phyloP scores from a whole-genome alignment of 306 rosid genomes.

The Abrus pulchellus region DNA sequence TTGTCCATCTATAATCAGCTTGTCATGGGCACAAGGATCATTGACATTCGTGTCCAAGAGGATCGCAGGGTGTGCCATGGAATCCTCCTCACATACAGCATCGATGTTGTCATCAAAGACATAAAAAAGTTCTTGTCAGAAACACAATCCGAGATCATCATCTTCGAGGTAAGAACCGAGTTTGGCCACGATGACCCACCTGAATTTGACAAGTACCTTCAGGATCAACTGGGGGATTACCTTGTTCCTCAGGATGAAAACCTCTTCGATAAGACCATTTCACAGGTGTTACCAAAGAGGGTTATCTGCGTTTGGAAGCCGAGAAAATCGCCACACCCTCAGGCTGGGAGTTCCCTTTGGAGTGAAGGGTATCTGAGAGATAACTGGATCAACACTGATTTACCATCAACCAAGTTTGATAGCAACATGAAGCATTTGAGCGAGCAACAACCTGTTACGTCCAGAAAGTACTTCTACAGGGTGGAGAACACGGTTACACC shows the following conservation, averaged over 20 bases:
- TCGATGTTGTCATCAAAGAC: constrained; percentile 76
- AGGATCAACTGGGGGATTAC: constrained; percentile 74
- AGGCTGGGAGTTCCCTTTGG: constrained; percentile 70
- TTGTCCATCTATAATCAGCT: constrained; percentile 83
- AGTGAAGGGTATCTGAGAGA: constrained; percentile 73
- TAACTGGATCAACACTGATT: constrained; percentile 87
- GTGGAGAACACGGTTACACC: constrained; percentile 97
- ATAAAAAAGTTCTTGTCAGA: constrained; percentile 76
- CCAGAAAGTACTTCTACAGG: constrained; percentile 84
- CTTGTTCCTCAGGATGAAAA: constrained; percentile 72
- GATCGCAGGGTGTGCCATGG: constrained; percentile 84
- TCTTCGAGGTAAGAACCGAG: constrained; percentile 89
- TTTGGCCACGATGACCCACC: constrained; percentile 86
- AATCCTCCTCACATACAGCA: constrained; percentile 67
- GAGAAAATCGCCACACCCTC: constrained; percentile 65
- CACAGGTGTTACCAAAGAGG: constrained; percentile 75
- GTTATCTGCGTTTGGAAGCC: constrained; percentile 94
- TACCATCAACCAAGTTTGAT: constrained; percentile 91
- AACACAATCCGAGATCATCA: constrained; percentile 74
- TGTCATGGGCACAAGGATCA: constrained; percentile 63
- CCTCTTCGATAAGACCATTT: constrained; percentile 70
- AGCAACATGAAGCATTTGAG: constrained; percentile 78
- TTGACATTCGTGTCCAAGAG: constrained; percentile 81
- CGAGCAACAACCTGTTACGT: constrained; percentile 64
- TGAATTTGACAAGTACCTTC: constrained; percentile 72